Percentiles rank a stretch among this genome's conserved stretches.
These are phyloP conservation scores for Ganoderma sinense DNA, from an alignment of 1,284 basidiomycete genomes.

Conservation along the genomic window DNA sequence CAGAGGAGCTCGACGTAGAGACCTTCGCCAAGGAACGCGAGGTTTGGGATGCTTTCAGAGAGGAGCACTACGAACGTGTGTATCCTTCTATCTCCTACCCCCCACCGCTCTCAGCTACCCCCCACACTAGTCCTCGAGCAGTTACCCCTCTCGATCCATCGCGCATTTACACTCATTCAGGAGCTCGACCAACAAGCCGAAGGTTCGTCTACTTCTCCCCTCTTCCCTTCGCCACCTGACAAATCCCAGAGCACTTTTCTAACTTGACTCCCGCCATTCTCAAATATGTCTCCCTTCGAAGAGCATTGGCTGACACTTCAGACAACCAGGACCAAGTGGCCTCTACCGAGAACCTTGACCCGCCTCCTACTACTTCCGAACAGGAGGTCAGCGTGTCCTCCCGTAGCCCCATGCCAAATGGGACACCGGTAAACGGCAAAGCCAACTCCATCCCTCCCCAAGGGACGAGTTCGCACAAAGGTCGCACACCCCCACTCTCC, in stretches of 20 bases:
- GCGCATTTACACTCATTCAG: constrained; percentile 81
- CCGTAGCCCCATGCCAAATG: constrained; percentile 1
- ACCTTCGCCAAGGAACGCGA: constrained; percentile 61
- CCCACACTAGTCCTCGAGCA: constrained; percentile 77
- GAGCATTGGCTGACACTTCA: constrained; percentile 19
- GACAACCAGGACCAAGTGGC: background rate
- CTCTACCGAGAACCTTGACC: background rate
- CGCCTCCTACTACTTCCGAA: background rate
- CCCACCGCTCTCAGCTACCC: constrained; percentile 1
- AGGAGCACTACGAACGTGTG: constrained; percentile 80
- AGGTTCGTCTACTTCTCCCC: constrained; percentile 50
- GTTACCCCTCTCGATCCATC: constrained; percentile 83
- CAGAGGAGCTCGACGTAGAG: constrained; percentile 30
- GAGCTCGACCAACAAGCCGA: constrained; percentile 83
- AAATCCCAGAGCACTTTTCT: constrained; percentile 28
- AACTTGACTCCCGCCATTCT: constrained; percentile 34
- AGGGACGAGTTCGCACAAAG: constrained; percentile 8
- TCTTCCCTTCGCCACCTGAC: background rate
- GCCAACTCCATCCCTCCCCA: background rate
- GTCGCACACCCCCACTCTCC: constrained; percentile 5
- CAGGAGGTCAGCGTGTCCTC: background rate
- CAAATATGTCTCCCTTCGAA: constrained; percentile 37
- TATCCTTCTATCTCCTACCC: background rate
- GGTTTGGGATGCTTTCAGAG: constrained; percentile 80
- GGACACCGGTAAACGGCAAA: constrained; percentile 13